These are phyloP conservation scores for Trematosphaeria pertusa DNA, from an alignment of 2,329 filamentous ascomycete genomes.

Conservation along the genomic window DNA sequence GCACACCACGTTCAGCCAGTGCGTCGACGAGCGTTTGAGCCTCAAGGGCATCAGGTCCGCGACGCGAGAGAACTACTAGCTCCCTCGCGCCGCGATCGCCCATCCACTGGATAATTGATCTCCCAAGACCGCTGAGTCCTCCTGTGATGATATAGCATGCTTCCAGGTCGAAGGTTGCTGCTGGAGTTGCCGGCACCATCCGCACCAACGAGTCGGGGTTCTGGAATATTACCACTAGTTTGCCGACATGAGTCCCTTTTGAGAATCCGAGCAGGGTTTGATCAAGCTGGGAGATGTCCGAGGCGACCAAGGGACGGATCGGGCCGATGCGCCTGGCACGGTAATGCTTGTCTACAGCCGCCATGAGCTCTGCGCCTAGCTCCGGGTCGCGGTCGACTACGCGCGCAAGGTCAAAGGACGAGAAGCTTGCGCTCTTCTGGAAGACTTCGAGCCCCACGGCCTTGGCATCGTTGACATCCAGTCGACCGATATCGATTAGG, in stretches of 20 bases:
- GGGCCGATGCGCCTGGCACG: constrained; percentile 8
- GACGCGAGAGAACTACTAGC: constrained; percentile 17
- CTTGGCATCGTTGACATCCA: constrained; percentile 18
- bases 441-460: constrained; percentile 24
- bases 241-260: constrained; percentile 23
- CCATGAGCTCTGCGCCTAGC: constrained; percentile 8
- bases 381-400: constrained; percentile 11
- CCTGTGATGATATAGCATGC: constrained; percentile 28
- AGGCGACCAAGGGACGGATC: background rate
- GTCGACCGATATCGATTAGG: constrained; percentile 27
- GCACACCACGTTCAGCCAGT: background rate
- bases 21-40: constrained; percentile 2
- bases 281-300: constrained; percentile 16
- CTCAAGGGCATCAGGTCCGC: background rate
- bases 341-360: constrained; percentile 9
- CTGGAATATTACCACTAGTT: constrained; percentile 17
- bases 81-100: constrained; percentile 22
- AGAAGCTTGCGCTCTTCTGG: constrained; percentile 25
- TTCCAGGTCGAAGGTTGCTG: constrained; percentile 13
- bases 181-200: constrained; percentile 2
- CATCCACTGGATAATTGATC: constrained; percentile 24
- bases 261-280: constrained; percentile 13
- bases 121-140: constrained; percentile 28
- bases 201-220: constrained; percentile 10
- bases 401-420: constrained; percentile 25